These are phyloP conservation scores for Rhodomyrtus tomentosa DNA, from an alignment of 345 rosid genomes.

Conservation along the genomic window DNA sequence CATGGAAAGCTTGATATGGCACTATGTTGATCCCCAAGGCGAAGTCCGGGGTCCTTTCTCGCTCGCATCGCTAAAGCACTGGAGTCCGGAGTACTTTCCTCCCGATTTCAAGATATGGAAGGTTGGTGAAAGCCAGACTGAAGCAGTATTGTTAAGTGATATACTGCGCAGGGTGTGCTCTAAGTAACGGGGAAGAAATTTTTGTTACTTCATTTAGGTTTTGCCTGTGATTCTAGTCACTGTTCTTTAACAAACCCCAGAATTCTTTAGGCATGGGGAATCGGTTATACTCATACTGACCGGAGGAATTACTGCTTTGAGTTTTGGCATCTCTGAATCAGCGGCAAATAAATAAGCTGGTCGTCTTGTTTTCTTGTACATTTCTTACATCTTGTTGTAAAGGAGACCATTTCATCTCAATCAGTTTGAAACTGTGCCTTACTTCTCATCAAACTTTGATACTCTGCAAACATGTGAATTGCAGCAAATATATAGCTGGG, in stretches of 20 bases:
- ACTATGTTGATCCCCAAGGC: constrained; percentile 61
- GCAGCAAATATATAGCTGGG: not conserved
- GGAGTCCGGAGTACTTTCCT: constrained; percentile 40
- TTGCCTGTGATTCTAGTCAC: not conserved
- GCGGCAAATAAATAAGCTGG: not conserved
- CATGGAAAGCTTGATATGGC: constrained; percentile 30
- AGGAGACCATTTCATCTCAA: not conserved
- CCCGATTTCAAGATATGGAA: constrained; percentile 61
- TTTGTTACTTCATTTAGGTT: not conserved
- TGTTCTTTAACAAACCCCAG: not conserved
- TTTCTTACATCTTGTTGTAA: not conserved
- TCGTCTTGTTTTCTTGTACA: not conserved
- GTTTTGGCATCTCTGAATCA: not conserved
- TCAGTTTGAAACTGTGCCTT: not conserved
- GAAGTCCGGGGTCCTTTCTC: constrained; percentile 57
- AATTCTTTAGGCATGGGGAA: not conserved
- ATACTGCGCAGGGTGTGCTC: constrained; percentile 11
- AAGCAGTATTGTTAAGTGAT: constrained; percentile 32
- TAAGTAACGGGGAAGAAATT: not conserved
- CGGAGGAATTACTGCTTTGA: not conserved
- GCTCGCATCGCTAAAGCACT: constrained; percentile 33
- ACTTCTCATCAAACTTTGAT: not conserved
- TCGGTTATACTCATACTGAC: not conserved
- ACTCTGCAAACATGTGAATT: not conserved
- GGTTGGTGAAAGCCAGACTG: constrained; percentile 27